A percentile compares a stretch with the other conserved stretches of the same genome.
Conservation (phyloP, 208 protist genomes). For the Tritrichomonas foetus region DNA sequence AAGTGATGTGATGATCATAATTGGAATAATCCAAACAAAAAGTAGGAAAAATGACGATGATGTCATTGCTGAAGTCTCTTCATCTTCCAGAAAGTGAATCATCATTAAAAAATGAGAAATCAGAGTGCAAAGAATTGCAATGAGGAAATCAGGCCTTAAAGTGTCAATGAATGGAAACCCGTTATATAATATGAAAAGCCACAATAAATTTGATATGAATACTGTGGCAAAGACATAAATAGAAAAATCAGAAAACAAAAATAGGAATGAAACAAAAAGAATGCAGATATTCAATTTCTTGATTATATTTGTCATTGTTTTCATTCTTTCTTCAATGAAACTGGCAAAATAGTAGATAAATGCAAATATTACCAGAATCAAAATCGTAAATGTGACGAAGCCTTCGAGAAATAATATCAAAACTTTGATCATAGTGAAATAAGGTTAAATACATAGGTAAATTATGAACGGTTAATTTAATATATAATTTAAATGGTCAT, state of each 20-base stretch:
- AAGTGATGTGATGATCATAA: not conserved
- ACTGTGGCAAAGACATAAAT: not conserved
- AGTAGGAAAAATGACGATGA: not conserved
- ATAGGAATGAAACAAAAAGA: not conserved
- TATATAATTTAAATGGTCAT: too few species aligned
- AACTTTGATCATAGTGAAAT: too few species aligned
- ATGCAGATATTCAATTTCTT: not conserved
- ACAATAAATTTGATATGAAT: not conserved
- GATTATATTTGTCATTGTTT: not conserved
- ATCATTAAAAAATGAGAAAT: not conserved
- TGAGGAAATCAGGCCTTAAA: not conserved
- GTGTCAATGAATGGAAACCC: not conserved
- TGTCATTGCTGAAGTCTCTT: not conserved
- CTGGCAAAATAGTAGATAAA: not conserved
- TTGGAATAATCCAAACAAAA: not conserved
- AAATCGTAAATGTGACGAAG: too few species aligned
- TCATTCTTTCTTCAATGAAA: slow-evolving; percentile 34
- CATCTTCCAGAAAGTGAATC: not conserved
- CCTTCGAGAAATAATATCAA: too few species aligned
- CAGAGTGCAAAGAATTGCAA: not conserved
- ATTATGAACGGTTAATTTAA: too few species aligned
- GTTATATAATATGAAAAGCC: not conserved
- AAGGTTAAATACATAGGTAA: too few species aligned
- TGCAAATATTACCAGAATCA: too few species aligned
- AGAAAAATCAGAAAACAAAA: not conserved